These are phyloP conservation scores for Leccinum insolens DNA, from an alignment of 1,284 basidiomycete genomes.

Conservation along the genomic window DNA sequence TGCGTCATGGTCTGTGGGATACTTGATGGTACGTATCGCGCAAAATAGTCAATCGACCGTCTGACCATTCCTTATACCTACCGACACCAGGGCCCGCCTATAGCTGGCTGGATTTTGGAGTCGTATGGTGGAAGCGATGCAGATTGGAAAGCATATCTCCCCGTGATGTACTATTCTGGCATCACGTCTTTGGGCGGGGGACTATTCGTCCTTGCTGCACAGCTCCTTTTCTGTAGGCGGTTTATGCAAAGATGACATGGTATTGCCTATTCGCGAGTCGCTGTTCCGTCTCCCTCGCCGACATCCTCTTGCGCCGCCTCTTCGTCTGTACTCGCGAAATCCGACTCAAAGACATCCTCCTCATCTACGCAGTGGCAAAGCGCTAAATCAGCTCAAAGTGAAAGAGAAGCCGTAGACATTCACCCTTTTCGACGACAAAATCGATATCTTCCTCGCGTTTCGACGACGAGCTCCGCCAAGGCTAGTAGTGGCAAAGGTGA, in stretches of 20 bases:
- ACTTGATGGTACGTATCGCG: conserved; percentile 26
- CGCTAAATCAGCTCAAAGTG: background rate
- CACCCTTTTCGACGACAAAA: no score
- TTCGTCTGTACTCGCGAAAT: conserved; percentile 82
- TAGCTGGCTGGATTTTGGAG: conserved; percentile 36
- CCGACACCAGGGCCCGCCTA: conserved; percentile 22
- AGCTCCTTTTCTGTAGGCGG: conserved; percentile 5
- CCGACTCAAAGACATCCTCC: conserved; percentile 77
- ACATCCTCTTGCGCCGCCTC: conserved; percentile 58
- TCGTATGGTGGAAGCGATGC: conserved; percentile 27
- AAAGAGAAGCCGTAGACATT: no score
- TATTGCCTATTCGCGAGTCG: conserved; percentile 20
- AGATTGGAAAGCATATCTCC: conserved; percentile 26
- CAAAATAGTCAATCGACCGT: background rate
- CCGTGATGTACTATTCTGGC: conserved; percentile 37
- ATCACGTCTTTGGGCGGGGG: conserved; percentile 29
- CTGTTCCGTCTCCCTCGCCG: conserved; percentile 56
- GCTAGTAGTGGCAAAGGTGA: no score
- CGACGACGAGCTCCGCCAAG: no score
- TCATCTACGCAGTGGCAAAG: conserved; percentile 52
- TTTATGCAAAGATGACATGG: no score
- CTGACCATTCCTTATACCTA: conserved; percentile 20
- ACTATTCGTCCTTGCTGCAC: conserved; percentile 22
- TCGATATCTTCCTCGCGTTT: no score
- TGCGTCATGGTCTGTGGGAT: conserved; percentile 35